Evolutionary conservation across 2,329 filamentous ascomycete species (phyloP).

Genomic region (Paecilomyces sp.): DNA sequence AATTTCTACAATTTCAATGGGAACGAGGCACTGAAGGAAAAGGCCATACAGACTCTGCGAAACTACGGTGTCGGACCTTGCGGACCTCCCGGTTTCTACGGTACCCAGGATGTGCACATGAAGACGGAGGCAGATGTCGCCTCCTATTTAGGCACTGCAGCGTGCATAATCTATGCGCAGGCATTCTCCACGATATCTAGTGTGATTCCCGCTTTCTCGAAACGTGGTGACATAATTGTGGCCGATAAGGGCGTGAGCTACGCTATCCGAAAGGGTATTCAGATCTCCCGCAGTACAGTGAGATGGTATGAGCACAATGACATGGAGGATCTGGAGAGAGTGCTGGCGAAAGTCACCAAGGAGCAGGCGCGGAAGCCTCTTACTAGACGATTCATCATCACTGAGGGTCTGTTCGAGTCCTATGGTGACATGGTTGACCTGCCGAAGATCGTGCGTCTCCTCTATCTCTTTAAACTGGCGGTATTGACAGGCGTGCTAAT

Average conservation of each 20-base stretch:
- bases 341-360: slow-evolving; percentile 76
- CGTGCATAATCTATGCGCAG: slow-evolving; percentile 92
- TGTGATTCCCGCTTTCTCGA: slow-evolving; percentile 94
- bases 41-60: slow-evolving; percentile 85
- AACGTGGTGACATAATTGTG: slow-evolving; percentile 94
- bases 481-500: slow-evolving; percentile 2
- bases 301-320: slow-evolving; percentile 95
- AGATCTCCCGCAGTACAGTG: slow-evolving; percentile 85
- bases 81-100: slow-evolving; percentile 95
- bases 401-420: slow-evolving; percentile 89
- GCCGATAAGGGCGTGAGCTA: slow-evolving; percentile 91
- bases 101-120: slow-evolving; percentile 96
- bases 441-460: slow-evolving; percentile 64
- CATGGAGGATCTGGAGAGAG: slow-evolving; percentile 83
- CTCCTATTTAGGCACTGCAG: slow-evolving; percentile 75
- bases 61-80: slow-evolving; percentile 96
- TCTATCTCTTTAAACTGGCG: background rate
- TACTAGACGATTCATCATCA: slow-evolving; percentile 90
- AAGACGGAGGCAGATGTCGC: slow-evolving; percentile 93
- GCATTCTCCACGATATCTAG: slow-evolving; percentile 95
- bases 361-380: slow-evolving; percentile 84
- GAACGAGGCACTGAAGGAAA: slow-evolving; percentile 88
- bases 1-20: slow-evolving; percentile 97
- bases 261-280: slow-evolving; percentile 86
- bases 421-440: slow-evolving; percentile 78